A percentile compares a stretch with the other conserved stretches of the same genome.
Conservation (phyloP, 768 basidiomycete genomes). For the Psilocybe cubensis region DNA sequence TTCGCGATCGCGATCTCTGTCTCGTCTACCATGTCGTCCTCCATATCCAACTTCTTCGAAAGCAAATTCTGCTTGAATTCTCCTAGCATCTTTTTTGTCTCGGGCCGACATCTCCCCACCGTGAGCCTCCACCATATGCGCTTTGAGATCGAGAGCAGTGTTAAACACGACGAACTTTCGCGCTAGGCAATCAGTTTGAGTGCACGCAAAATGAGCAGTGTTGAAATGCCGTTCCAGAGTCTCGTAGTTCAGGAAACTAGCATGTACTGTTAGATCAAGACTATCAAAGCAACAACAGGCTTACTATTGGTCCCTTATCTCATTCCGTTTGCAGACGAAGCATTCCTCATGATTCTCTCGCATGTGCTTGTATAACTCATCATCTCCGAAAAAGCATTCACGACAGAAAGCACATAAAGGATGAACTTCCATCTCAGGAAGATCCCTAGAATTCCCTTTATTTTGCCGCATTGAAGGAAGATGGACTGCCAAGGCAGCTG, state of each 20-base stretch:
- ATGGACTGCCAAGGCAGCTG: conserved; percentile 63
- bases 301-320: conserved; percentile 83
- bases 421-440: conserved; percentile 72
- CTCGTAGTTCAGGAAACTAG: conserved; percentile 81
- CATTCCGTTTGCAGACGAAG: conserved; percentile 88
- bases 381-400: conserved; percentile 92
- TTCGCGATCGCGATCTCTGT: conserved; percentile 45
- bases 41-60: conserved; percentile 49
- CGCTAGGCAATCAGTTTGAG: conserved; percentile 70
- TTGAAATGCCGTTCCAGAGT: conserved; percentile 82
- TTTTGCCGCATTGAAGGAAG: conserved; percentile 70
- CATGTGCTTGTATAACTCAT: conserved; percentile 94
- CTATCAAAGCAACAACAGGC: conserved; percentile 33
- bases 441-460: conserved; percentile 47
- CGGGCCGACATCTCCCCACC: conserved; percentile 72
- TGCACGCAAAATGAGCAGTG: conserved; percentile 78
- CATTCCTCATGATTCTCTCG: conserved; percentile 95
- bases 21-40: conserved; percentile 44
- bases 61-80: conserved; percentile 74
- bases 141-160: conserved; percentile 85
- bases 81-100: conserved; percentile 68
- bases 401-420: conserved; percentile 88
- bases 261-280: background rate
- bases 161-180: conserved; percentile 96
- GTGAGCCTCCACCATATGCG: conserved; percentile 87